Conservation (phyloP, 208 protist genomes). For the Vickermania ingenoplastis region DNA sequence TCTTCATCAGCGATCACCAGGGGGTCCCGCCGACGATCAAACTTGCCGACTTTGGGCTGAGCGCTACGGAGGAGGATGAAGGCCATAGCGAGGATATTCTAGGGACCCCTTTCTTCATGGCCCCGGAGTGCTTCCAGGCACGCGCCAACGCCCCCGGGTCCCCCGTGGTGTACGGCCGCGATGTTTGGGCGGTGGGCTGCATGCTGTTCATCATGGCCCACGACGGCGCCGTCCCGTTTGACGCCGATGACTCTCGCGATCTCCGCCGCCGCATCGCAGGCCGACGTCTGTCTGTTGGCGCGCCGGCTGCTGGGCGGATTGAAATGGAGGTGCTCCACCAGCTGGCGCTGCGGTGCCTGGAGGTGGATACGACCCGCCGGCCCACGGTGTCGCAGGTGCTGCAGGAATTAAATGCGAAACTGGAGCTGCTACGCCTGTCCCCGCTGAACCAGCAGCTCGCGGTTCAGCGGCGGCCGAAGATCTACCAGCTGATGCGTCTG, state of each 20-base stretch:
- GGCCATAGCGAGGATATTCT: not conserved
- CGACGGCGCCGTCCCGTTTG: constrained; percentile 13
- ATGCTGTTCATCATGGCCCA: constrained; percentile 24
- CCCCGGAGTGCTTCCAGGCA: constrained; percentile 27
- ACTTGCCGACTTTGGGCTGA: constrained; percentile 66
- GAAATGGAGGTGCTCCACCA: constrained; percentile 8
- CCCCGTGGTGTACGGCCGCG: constrained; percentile 6
- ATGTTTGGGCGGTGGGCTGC: constrained; percentile 29
- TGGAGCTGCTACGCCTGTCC: not conserved
- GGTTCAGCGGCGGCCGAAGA: not conserved
- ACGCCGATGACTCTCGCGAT: constrained; percentile 2
- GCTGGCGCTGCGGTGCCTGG: constrained; percentile 17
- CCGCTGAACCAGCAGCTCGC: not conserved
- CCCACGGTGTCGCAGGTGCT: constrained; percentile 11
- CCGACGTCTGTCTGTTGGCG: not conserved
- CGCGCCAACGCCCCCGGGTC: too few relatives aligned
- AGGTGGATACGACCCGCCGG: constrained; percentile 4
- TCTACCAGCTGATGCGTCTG: not conserved
- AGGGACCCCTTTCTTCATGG: constrained; percentile 42
- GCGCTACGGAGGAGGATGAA: not conserved
- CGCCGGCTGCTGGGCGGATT: not conserved
- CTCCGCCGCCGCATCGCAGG: not conserved
- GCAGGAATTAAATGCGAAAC: not conserved
- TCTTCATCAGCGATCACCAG: constrained; percentile 32
- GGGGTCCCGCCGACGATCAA: constrained; percentile 18